phyloP scores from a whole-genome alignment of 2,329 filamentous ascomycete genomes.

The Colletotrichum tabaci region DNA sequence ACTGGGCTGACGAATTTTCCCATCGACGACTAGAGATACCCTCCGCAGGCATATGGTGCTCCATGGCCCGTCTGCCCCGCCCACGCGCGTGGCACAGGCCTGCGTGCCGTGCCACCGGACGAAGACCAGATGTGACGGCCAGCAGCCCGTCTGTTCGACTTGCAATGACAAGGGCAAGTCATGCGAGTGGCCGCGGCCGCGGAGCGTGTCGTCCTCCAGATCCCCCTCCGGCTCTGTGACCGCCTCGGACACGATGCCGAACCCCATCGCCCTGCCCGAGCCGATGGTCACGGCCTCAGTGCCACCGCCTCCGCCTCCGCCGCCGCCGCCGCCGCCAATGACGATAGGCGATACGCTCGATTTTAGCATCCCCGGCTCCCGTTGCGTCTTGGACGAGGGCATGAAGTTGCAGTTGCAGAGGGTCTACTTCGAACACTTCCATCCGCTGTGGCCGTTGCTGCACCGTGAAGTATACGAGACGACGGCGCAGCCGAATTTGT shows the following conservation, averaged over 20 bases:
- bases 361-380: conserved; percentile 2
- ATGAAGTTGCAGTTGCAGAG: conserved; percentile 24
- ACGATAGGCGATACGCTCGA: conserved; percentile 14
- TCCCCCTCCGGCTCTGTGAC: conserved; percentile 3
- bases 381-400: not conserved
- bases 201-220: not conserved
- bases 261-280: conserved; percentile 1
- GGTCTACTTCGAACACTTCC: conserved; percentile 30
- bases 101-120: conserved; percentile 35
- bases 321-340: not conserved
- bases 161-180: conserved; percentile 27
- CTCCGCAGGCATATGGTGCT: conserved; percentile 38
- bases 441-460: conserved; percentile 32
- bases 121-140: conserved; percentile 38
- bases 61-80: conserved; percentile 32
- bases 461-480: conserved; percentile 28
- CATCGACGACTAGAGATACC: conserved; percentile 20
- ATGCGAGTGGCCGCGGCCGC: conserved; percentile 32
- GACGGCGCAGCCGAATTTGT: conserved; percentile 11
- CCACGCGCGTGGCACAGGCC: conserved; percentile 36
- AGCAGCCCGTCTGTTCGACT: conserved; percentile 30
- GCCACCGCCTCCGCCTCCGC: too few relatives aligned
- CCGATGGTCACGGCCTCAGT: not conserved
- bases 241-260: not conserved
- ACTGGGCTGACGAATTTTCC: conserved; percentile 2